Conservation (phyloP, 2,329 filamentous ascomycete genomes). For the Rugonectria rugulosa region DNA sequence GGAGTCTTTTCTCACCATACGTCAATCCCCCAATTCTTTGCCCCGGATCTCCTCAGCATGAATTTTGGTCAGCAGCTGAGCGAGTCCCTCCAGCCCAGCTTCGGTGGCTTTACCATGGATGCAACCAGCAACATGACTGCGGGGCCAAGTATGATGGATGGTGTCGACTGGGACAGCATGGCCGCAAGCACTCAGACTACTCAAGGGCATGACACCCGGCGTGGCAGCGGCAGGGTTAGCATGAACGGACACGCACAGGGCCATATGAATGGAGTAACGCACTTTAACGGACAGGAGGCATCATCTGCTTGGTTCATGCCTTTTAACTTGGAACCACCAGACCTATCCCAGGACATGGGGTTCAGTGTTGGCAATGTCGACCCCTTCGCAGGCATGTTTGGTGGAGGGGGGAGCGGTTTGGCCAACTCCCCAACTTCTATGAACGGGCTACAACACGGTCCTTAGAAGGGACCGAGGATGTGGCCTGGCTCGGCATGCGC, state of each 20-base stretch:
- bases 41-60: slow-evolving; percentile 61
- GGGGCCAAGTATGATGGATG: slow-evolving; percentile 51
- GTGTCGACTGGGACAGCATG: slow-evolving; percentile 54
- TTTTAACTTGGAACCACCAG: slow-evolving; percentile 86
- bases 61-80: slow-evolving; percentile 58
- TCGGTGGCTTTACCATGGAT: slow-evolving; percentile 72
- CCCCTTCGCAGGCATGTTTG: slow-evolving; percentile 59
- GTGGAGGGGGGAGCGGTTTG: slow-evolving; percentile 47
- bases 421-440: slow-evolving; percentile 46
- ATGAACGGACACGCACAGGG: slow-evolving; percentile 40
- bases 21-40: slow-evolving; percentile 53
- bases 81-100: slow-evolving; percentile 71
- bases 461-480: slow-evolving; percentile 34
- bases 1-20: slow-evolving; percentile 49
- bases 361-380: slow-evolving; percentile 55
- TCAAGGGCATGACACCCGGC: slow-evolving; percentile 35
- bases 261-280: slow-evolving; percentile 29
- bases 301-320: slow-evolving; percentile 89
- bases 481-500: slow-evolving; percentile 7
- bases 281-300: slow-evolving; percentile 51
- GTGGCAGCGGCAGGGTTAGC: slow-evolving; percentile 40
- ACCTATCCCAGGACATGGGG: slow-evolving; percentile 58
- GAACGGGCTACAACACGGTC: slow-evolving; percentile 43
- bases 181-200: slow-evolving; percentile 42
- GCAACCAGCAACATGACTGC: slow-evolving; percentile 46